Evolutionary conservation across 495 filamentous ascomycete genomes (phyloP), one percentile per base, ranked within the genome.

Genomic region (Xylaria acuta): DNA sequence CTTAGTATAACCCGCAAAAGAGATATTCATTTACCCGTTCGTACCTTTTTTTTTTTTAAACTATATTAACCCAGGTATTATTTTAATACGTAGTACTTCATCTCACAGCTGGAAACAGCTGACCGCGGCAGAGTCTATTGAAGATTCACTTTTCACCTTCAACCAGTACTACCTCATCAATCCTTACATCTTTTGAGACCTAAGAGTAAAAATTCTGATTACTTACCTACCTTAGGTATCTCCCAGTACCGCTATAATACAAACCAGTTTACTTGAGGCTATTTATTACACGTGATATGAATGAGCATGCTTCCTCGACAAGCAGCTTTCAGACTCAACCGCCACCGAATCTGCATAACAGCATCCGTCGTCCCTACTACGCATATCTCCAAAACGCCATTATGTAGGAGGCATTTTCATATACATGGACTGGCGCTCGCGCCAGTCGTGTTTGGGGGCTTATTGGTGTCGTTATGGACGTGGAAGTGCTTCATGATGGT

Each of bases 401-500:
- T 34, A 54, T 76, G 70, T 69, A 72, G 45, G 53, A 77, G 81
- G 65, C 68, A 49, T 49, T 76, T 84, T 67, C 84, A 84, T 72
- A 82, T 93, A 25, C 86, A 89, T 3, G 75, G 87, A 8, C 67
- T 87, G 22, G 79, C 93, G 16, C 74, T 91, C 5, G 91, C 92
- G 7, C 93, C 93, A 0, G 76, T 84, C 6, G 83, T 93, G 60
- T 95, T 94, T 75, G 75, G 82, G 9, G 90, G 92, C 11, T 82
- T 97, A 16, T 79, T 93, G 2, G 70, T 93, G 11, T 82, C 85
- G 6, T 84, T 94, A 14, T 95, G 92, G 90, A 85, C 86, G 0
- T 94, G 91, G 87, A 95, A 96, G 82, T 94, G 92, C 73, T 77
- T 91, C 67, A 93, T 94, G 91, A 89, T 95, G 81, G 84, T 95